Conservation (phyloP, 2,329 filamentous ascomycete species). For the Penicillium nordicum region DNA sequence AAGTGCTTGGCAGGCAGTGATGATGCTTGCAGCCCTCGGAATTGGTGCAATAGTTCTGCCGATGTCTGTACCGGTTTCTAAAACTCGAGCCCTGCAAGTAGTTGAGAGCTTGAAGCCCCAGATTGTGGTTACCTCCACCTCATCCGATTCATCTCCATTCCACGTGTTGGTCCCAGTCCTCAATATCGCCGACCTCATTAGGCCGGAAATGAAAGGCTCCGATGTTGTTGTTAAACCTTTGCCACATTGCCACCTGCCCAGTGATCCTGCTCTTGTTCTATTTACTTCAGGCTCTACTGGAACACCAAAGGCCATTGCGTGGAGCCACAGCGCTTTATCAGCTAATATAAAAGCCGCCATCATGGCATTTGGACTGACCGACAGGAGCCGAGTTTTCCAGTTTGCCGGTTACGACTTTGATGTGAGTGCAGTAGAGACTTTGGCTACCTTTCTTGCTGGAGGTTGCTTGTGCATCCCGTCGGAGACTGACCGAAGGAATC, state of each 20-base stretch:
- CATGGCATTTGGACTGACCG: not conserved
- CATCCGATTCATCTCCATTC: not conserved
- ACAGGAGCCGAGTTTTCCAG: not conserved
- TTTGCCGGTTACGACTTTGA: not conserved
- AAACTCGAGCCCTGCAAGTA: not conserved
- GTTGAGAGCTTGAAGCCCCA: not conserved
- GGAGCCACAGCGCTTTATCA: not conserved
- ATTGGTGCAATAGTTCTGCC: not conserved
- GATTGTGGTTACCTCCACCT: not conserved
- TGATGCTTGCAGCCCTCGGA: not conserved
- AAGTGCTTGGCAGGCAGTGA: not conserved
- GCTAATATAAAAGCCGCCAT: not conserved
- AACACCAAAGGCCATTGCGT: not conserved
- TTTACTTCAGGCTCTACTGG: not conserved
- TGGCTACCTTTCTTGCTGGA: not conserved
- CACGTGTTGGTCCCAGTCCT: not conserved
- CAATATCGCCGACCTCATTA: not conserved
- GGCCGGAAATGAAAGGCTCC: not conserved
- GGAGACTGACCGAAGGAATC: not conserved
- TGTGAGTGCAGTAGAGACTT: not conserved
- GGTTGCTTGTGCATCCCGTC: not conserved
- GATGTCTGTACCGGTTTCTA: not conserved
- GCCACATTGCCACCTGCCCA: not conserved
- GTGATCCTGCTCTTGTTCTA: not conserved
- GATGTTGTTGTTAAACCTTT: too few species aligned